Conservation (phyloP, 805 yeast genomes). For the Candida endomychidarum region DNA sequence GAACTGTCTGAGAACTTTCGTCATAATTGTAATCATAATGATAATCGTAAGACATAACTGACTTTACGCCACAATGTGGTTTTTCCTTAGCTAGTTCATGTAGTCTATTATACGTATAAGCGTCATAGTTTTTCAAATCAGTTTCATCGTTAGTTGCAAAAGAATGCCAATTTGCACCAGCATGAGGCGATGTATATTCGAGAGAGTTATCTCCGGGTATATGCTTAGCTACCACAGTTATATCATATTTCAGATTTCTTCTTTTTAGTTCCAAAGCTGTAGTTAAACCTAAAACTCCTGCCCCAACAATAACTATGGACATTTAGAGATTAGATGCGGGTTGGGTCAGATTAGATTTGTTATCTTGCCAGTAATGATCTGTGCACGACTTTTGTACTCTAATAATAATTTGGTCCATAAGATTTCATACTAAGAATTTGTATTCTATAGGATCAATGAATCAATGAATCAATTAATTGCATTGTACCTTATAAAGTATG, state of each 20-base stretch:
- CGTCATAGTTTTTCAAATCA: constrained; percentile 44
- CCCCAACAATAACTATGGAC: constrained; percentile 26
- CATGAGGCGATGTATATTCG: constrained; percentile 63
- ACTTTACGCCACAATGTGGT: constrained; percentile 51
- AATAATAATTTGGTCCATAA: no score
- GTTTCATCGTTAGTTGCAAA: constrained; percentile 47
- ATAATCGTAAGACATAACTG: constrained; percentile 5
- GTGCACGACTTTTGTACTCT: no score
- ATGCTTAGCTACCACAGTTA: constrained; percentile 34
- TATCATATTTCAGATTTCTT: constrained; percentile 19
- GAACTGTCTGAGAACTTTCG: constrained; percentile 9
- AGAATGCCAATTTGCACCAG: constrained; percentile 73
- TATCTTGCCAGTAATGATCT: no score
- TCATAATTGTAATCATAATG: constrained; percentile 5
- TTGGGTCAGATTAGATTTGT: no score
- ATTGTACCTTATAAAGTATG: no score
- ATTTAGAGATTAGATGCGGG: no score
- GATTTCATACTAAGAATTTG: no score
- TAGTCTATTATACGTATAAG: constrained; percentile 48
- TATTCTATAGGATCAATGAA: no score
- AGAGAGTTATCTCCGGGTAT: constrained; percentile 56
- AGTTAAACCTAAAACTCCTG: constrained; percentile 41
- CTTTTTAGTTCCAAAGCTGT: constrained; percentile 31
- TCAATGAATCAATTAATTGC: no score
- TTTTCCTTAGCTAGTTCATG: constrained; percentile 44